Base-by-base conservation (phyloP, 163 green algal species). In the Volvox carteri region DNA sequence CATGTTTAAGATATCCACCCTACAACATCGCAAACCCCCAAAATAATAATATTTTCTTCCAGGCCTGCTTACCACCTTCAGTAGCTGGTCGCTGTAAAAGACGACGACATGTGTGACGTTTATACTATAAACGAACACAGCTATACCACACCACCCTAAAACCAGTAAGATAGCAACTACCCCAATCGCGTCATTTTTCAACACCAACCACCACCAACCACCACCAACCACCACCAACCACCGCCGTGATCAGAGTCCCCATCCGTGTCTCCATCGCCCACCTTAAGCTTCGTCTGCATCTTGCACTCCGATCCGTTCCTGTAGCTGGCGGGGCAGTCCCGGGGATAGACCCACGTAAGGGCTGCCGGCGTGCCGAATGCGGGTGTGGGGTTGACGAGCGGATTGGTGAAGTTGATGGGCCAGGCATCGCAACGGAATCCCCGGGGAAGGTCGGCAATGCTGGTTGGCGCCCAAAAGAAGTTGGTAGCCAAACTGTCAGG, bases 351-450 rank as follows among this genome's bases (percentile, higher is more conserved):
- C 83, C 83, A 88, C 21, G 50, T 75, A 35, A 88, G 83, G 8
- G 6, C 58, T 6, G 83, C 28, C 23, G 83, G 68, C 25, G 68
- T 81, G 68, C 68, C 68, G 44, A 60, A 81, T 12, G 35, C 18
- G 12, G 67, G 83, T 21, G 70, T 81, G 35, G 68, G 23, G 0
- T 30, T 50, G 1, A 75, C 0, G 1, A 7, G 9, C 42, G 2
- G 46, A 23, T 73, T 25, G 33, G 67, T 48, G 18, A 30, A 25
- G 68, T n/a, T 74, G 50, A 0, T 50, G 23, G 83, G 35, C 83
- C 83, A 88, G 50, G 68, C 83, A 70, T 88, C 83, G 50, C 83
- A 88, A 25, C 83, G 83, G 68, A 88, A 83, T 33, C 83, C 83
- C 9, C 68, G 83, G 37, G 68, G 67, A 44, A 88, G 83, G 23